These are phyloP conservation scores for Fusarium dlaminii DNA, from an alignment of 2,329 filamentous ascomycete species.

Conservation along the genomic window DNA sequence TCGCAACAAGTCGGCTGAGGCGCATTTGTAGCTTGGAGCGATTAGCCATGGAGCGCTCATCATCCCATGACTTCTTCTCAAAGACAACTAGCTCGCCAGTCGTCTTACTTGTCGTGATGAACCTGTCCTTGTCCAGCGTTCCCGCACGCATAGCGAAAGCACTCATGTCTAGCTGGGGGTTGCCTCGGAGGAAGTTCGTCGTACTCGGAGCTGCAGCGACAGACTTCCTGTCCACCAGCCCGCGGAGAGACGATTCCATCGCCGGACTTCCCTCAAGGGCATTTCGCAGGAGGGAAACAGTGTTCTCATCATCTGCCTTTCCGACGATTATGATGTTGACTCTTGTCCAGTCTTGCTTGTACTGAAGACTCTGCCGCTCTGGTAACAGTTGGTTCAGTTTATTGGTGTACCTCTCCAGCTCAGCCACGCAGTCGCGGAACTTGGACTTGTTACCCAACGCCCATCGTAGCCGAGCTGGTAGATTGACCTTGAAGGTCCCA, in stretches of 20 bases:
- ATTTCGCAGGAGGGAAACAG: background rate
- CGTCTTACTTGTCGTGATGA: background rate
- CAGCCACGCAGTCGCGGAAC: background rate
- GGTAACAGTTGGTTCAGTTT: background rate
- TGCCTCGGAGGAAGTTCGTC: background rate
- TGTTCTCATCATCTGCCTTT: background rate
- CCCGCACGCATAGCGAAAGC: background rate
- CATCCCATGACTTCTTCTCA: background rate
- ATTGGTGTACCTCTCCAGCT: background rate
- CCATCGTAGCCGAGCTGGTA: background rate
- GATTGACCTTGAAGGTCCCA: background rate
- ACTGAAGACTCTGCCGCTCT: background rate
- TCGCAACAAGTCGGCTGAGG: background rate
- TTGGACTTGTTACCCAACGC: background rate
- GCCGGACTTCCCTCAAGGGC: background rate
- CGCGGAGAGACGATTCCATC: background rate
- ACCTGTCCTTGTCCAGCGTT: fast-evolving
- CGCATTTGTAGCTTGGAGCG: background rate
- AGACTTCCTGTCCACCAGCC: background rate
- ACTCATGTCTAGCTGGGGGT: background rate
- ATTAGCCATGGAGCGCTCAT: background rate
- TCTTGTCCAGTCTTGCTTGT: background rate
- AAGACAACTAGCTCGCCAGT: background rate
- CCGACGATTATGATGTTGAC: background rate
- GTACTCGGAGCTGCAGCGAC: background rate